phyloP scores from a whole-genome alignment of 371 early-diverging fungal genomes.

The Synchytrium microbalum region DNA sequence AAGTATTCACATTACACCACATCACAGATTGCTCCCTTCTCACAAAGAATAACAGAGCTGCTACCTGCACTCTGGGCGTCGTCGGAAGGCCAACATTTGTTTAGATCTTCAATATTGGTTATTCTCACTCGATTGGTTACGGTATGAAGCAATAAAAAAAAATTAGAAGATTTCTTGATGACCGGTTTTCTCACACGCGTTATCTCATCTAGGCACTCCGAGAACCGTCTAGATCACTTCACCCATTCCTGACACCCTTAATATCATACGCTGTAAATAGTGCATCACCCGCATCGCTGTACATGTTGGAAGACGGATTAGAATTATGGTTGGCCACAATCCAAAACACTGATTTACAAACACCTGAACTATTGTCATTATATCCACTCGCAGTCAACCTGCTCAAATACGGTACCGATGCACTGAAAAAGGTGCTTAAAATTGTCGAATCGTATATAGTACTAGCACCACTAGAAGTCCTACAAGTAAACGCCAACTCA shows the following conservation, averaged over 20 bases:
- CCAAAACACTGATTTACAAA: slow-evolving; percentile 51
- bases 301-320: slow-evolving; percentile 78
- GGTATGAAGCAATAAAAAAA: too few species aligned
- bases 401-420: slow-evolving; percentile 68
- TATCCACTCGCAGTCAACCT: slow-evolving; percentile 52
- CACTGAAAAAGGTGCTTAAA: slow-evolving; percentile 59
- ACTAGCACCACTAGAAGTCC: slow-evolving; percentile 45
- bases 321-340: slow-evolving; percentile 77
- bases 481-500: slow-evolving; percentile 41
- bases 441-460: slow-evolving; percentile 74
- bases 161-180: too few species aligned
- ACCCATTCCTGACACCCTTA: slow-evolving; percentile 17
- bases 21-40: slow-evolving; percentile 61
- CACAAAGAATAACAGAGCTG: slow-evolving; percentile 57
- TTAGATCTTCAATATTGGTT: slow-evolving; percentile 58
- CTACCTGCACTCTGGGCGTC: slow-evolving; percentile 76
- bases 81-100: slow-evolving; percentile 64
- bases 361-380: slow-evolving; percentile 51
- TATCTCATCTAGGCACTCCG: not conserved
- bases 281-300: slow-evolving; percentile 58
- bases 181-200: too few species aligned
- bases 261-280: not conserved
- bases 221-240: slow-evolving; percentile 3
- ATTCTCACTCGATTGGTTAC: not conserved
- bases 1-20: not conserved